Conservation (phyloP, 2,329 filamentous ascomycete genomes). For the Stagonosporopsis vannaccii region DNA sequence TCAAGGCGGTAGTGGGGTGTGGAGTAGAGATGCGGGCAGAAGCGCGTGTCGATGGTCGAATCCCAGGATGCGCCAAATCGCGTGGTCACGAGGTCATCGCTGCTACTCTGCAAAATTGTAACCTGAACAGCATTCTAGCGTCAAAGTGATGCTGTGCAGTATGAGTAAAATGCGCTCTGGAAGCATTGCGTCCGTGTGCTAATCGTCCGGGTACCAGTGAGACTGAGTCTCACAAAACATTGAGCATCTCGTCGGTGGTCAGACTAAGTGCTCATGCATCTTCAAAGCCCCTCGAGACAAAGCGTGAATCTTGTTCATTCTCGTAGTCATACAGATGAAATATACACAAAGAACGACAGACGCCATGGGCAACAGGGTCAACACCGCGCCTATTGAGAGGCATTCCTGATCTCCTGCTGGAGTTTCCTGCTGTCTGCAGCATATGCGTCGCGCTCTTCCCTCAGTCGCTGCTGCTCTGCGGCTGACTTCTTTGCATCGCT, state of each 20-base stretch:
- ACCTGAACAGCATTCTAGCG: not conserved
- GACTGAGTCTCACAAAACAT: not conserved
- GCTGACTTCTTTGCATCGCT: slow-evolving; percentile 40
- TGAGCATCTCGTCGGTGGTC: not conserved
- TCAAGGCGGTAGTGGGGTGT: slow-evolving; percentile 27
- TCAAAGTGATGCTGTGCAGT: not conserved
- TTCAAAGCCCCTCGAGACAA: not conserved
- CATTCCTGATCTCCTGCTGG: slow-evolving; percentile 45
- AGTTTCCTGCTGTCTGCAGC: slow-evolving; percentile 43
- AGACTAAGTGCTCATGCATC: not conserved
- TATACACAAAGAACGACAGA: slow-evolving; percentile 19
- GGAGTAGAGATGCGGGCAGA: slow-evolving; percentile 23
- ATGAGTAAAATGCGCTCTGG: not conserved
- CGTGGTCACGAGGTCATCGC: slow-evolving; percentile 36
- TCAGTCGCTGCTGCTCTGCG: slow-evolving; percentile 33
- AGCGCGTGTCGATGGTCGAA: slow-evolving; percentile 27
- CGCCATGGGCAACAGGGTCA: slow-evolving; percentile 1
- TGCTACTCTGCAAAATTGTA: not conserved
- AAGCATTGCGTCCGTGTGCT: not conserved
- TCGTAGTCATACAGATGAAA: slow-evolving; percentile 26
- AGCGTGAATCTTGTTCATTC: slow-evolving; percentile 23
- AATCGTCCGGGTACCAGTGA: not conserved
- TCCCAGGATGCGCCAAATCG: slow-evolving; percentile 17
- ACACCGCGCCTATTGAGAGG: slow-evolving; percentile 30
- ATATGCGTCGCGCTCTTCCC: slow-evolving; percentile 42